Base-by-base conservation (phyloP, 176 grass and related monocot genomes). In the Cocos nucifera region DNA sequence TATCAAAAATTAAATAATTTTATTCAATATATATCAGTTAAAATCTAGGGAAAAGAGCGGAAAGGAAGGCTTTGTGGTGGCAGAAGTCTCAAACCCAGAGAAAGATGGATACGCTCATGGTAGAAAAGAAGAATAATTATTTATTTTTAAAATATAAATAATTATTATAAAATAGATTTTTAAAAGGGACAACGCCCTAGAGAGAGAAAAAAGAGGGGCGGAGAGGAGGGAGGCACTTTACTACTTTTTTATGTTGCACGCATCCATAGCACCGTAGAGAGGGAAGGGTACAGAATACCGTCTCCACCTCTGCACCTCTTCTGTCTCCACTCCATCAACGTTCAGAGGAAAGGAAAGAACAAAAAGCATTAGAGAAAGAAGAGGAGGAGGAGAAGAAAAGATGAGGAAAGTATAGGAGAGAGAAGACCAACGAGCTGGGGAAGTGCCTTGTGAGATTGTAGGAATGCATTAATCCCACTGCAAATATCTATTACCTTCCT, bases 171-270 rank as follows among this genome's bases (percentile, higher is more conserved):
- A 56, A 56, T n/a, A 54, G 16, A 56, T n/a, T 21, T 4, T 2
- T 39, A 17, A 6, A 51, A 65, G 12, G 6, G 19, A 53, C 30
- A 39, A 7, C 30, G 49, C 17, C 12, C 15, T 48, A 10, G 49
- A 66, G 49, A 66, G 63, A 50, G 25, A 66, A 22, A 51, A 22
- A 51, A 4, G 15, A 8, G 19, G 10, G 19, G 29, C 63, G n/a
- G 50, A 22, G 73, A 57, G 76, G 61, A 39, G 35, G 35, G 35
- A 39, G 12, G 71, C 56, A 61, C 51, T 79, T 80, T 83, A 83
- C 28, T 61, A 72, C 74, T 83, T 91, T 97, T 97, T 88, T 88
- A 97, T 91, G 76, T 73, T 85, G 92, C 92, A 91, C 87, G 84
- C 92, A 88, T 96, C 82, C 62, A 72, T 71, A 58, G 59, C 48